Conservation (phyloP, 441 rosid genomes). For the Erysimum cheiri region DNA sequence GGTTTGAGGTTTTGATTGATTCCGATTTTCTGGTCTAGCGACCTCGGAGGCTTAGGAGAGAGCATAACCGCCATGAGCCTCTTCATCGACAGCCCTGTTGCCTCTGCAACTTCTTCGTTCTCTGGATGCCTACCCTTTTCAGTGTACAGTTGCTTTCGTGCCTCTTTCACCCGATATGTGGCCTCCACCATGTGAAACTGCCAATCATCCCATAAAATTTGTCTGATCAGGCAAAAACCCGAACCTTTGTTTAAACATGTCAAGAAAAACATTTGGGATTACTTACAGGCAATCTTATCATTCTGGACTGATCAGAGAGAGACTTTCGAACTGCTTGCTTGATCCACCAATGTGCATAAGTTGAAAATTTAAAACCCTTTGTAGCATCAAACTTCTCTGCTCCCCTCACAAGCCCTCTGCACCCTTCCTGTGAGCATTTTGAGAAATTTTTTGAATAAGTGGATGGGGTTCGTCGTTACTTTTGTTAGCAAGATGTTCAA, state of each 20-base stretch:
- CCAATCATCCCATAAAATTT: constrained; percentile 21
- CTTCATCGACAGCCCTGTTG: constrained; percentile 87
- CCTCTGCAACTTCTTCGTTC: constrained; percentile 85
- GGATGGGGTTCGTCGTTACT: constrained; percentile 1
- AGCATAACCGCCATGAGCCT: constrained; percentile 73
- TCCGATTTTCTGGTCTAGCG: constrained; percentile 89
- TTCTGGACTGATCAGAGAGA: constrained; percentile 85
- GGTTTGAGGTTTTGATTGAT: constrained; percentile 76
- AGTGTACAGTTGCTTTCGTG: constrained; percentile 70
- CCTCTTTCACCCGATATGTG: constrained; percentile 86
- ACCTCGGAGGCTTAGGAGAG: constrained; percentile 80
- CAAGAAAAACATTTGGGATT: constrained; percentile 13
- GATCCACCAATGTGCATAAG: constrained; percentile 99
- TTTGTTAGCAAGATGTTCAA: constrained; percentile 8
- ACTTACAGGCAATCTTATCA: constrained; percentile 88
- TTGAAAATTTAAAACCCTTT: constrained; percentile 93
- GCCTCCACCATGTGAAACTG: constrained; percentile 96
- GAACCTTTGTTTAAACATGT: neutral
- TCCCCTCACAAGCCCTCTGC: constrained; percentile 88
- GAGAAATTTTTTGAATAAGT: constrained; percentile 32
- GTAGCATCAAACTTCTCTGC: constrained; percentile 94
- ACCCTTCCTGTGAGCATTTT: constrained; percentile 71
- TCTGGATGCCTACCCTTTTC: constrained; percentile 77
- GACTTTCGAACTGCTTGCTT: constrained; percentile 88
- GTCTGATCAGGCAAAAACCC: constrained; percentile 11